Evolutionary conservation across 345 rosid species (phyloP).

Genomic region (Cardamine resedifolia): DNA sequence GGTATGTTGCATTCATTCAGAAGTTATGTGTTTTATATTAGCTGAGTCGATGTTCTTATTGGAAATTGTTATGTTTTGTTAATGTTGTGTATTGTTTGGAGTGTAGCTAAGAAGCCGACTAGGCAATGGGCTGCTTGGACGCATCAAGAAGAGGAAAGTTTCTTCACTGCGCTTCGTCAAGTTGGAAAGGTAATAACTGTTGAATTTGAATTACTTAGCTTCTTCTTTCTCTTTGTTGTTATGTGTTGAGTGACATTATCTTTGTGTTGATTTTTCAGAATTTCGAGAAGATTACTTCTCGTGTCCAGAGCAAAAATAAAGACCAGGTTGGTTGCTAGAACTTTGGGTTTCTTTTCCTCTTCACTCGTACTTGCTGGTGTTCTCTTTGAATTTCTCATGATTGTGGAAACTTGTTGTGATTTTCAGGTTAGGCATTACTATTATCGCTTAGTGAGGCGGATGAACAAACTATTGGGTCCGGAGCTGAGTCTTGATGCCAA

Average conservation of each 20-base stretch:
- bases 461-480: conserved; percentile 97
- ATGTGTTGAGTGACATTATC: background rate
- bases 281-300: conserved; percentile 94
- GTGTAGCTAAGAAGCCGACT: conserved; percentile 79
- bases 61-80: conserved; percentile 1
- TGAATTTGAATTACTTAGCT: background rate
- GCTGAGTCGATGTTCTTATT: background rate
- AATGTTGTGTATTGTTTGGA: conserved; percentile 8
- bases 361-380: background rate
- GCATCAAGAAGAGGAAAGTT: conserved; percentile 95
- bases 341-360: background rate
- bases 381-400: conserved; percentile 19
- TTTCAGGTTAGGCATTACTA: conserved; percentile 98
- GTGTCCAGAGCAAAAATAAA: conserved; percentile 96
- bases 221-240: background rate
- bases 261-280: conserved; percentile 56
- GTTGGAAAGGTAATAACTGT: conserved; percentile 79
- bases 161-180: conserved; percentile 96
- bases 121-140: conserved; percentile 99
- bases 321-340: conserved; percentile 71
- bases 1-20: conserved; percentile 49
- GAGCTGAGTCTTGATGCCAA: conserved; percentile 91
- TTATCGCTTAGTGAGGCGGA: conserved; percentile 94
- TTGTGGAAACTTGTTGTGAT: conserved; percentile 6
- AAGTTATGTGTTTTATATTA: conserved; percentile 6